These are phyloP conservation scores for Dipteronia sinensis DNA, from an alignment of 345 rosid genomes.

Conservation along the genomic window DNA sequence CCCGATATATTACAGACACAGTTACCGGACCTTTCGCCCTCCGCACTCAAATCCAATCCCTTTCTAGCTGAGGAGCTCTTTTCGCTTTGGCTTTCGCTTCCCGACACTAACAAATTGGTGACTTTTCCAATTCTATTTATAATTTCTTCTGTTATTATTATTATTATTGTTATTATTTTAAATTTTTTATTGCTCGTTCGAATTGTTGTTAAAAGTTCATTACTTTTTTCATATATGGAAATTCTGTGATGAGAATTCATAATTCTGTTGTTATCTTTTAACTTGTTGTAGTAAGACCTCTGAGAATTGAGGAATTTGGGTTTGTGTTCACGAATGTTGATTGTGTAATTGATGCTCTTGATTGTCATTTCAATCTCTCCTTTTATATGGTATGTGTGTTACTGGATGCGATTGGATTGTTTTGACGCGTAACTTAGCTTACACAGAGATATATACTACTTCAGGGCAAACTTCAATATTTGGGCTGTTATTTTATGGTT, in stretches of 20 bases:
- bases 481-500: not conserved
- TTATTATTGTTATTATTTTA: not conserved
- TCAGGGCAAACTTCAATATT: not conserved
- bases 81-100: slow-evolving; percentile 90
- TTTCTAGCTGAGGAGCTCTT: slow-evolving; percentile 73
- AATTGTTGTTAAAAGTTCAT: not conserved
- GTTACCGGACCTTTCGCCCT: slow-evolving; percentile 76
- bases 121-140: not conserved
- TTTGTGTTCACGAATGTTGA: not conserved
- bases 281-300: not conserved
- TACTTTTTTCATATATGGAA: not conserved
- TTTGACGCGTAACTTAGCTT: not conserved
- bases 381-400: not conserved
- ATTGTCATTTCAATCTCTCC: not conserved
- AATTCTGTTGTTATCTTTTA: not conserved
- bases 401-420: not conserved
- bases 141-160: not conserved
- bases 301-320: slow-evolving; percentile 1
- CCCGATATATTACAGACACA: slow-evolving; percentile 65
- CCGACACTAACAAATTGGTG: slow-evolving; percentile 83
- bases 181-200: not conserved
- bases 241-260: not conserved
- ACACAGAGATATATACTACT: not conserved
- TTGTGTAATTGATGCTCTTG: not conserved
- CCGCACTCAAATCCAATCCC: slow-evolving; percentile 68